A percentile compares a stretch with the other conserved stretches of the same genome.
Conservation (phyloP, 176 grass and related monocot genomes). For the Pontederia paniculata region DNA sequence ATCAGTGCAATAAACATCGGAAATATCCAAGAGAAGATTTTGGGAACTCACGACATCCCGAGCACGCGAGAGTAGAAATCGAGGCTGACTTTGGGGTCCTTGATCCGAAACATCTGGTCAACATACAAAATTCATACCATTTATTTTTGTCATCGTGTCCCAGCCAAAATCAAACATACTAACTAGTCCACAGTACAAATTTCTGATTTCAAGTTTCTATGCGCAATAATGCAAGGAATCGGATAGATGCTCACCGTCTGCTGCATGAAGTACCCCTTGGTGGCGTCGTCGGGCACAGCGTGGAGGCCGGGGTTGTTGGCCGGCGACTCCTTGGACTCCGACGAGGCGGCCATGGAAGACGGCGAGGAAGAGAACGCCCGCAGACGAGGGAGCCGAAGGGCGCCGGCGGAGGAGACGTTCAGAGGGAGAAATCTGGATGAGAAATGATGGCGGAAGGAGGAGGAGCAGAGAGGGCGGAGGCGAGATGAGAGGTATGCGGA, state of each 20-base stretch:
- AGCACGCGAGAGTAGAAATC: constrained; percentile 91
- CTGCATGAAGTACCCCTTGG: constrained; percentile 93
- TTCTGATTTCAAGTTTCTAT: background rate
- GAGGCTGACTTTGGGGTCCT: constrained; percentile 93
- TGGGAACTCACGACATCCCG: constrained; percentile 83
- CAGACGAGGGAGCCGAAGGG: constrained; percentile 34
- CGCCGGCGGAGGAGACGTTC: background rate
- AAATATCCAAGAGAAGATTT: background rate
- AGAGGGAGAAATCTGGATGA: constrained; percentile 14
- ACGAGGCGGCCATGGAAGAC: constrained; percentile 45
- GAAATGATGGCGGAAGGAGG: constrained; percentile 15
- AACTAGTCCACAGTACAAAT: background rate
- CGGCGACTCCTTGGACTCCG: constrained; percentile 53
- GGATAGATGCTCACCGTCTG: constrained; percentile 40
- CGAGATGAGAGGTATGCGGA: background rate
- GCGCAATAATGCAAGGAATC: background rate
- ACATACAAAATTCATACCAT: constrained; percentile 8
- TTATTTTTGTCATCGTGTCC: background rate
- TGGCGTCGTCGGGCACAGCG: constrained; percentile 47
- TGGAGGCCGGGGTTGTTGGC: constrained; percentile 68
- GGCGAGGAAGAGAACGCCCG: constrained; percentile 22
- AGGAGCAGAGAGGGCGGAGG: constrained; percentile 8
- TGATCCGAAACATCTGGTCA: constrained; percentile 80
- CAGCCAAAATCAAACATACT: background rate
- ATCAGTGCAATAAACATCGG: too few species aligned